Conservation (phyloP, 1,139 yeast genomes). For the Pichia norvegensis region DNA sequence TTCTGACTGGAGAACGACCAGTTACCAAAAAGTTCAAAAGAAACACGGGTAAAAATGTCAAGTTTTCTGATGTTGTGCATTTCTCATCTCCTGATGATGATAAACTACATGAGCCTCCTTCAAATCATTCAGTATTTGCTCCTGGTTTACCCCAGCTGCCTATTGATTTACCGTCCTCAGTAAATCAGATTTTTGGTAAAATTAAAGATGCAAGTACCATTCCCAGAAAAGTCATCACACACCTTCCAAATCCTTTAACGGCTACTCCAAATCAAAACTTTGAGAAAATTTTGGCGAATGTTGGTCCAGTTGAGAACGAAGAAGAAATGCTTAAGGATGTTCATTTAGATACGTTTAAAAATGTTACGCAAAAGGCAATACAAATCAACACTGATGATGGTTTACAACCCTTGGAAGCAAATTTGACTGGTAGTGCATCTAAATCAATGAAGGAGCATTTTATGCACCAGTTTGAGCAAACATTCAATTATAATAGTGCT, state of each 20-base stretch:
- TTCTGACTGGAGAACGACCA: slow-evolving; percentile 66
- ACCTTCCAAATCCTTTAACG: slow-evolving; percentile 1
- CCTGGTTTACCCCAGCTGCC: neutral
- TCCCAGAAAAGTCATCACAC: slow-evolving; percentile 3
- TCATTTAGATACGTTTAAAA: slow-evolving; percentile 24
- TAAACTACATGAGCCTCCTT: neutral
- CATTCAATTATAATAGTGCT: slow-evolving; percentile 11
- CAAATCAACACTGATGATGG: slow-evolving; percentile 7
- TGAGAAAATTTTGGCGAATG: neutral
- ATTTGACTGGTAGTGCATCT: slow-evolving; percentile 27
- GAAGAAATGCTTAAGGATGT: slow-evolving; percentile 56
- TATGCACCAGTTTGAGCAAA: slow-evolving; percentile 32
- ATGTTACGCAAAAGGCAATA: slow-evolving; percentile 11
- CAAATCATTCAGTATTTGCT: neutral
- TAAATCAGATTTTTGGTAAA: slow-evolving; percentile 57
- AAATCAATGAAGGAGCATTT: slow-evolving; percentile 31
- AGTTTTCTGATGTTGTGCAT: slow-evolving; percentile 60
- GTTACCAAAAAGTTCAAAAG: slow-evolving; percentile 21
- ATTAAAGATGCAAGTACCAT: slow-evolving; percentile 27
- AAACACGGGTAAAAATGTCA: slow-evolving; percentile 45
- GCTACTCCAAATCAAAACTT: slow-evolving; percentile 1
- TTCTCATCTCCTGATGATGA: slow-evolving; percentile 24
- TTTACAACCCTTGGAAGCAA: slow-evolving; percentile 26
- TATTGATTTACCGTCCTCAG: slow-evolving; percentile 60
- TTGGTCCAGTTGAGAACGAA: slow-evolving; percentile 39